Percentiles rank a stretch among this genome's conserved stretches.
These are phyloP conservation scores for Chytriomyces confervae DNA, from an alignment of 192 early-diverging fungal genomes.

Conservation along the genomic window DNA sequence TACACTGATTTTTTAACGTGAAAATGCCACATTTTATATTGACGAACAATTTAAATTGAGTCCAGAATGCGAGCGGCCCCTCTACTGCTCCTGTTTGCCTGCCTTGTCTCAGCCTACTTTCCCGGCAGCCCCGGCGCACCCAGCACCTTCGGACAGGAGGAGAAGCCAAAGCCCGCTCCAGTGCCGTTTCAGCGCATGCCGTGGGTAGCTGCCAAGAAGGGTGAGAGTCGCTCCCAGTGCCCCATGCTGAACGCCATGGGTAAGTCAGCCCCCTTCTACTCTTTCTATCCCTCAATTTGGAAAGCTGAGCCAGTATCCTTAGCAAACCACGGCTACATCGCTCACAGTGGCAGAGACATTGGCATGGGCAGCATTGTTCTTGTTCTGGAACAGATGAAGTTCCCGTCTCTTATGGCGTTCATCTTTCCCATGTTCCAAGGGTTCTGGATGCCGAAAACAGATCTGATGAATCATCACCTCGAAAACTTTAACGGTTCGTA, in stretches of 20 bases:
- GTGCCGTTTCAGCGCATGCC: not conserved
- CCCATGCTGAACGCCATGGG: slow-evolving; percentile 1
- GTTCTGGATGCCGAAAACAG: not conserved
- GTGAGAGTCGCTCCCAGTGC: not conserved
- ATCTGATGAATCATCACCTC: slow-evolving; percentile 1
- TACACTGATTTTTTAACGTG: too few relatives aligned
- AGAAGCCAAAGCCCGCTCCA: too few relatives aligned
- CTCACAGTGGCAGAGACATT: not conserved
- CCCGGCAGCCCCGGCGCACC: too few relatives aligned
- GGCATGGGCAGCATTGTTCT: slow-evolving; percentile 6
- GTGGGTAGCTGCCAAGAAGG: slow-evolving; percentile 3
- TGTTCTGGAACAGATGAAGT: not conserved
- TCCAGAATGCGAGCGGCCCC: too few relatives aligned
- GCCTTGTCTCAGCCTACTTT: too few relatives aligned
- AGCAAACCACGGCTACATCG: not conserved
- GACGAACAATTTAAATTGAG: too few relatives aligned
- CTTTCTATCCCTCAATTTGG: not conserved
- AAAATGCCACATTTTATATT: too few relatives aligned
- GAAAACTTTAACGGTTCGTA: slow-evolving; percentile 7
- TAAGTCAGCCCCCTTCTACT: not conserved
- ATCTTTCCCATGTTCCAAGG: not conserved
- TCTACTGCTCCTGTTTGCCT: too few relatives aligned
- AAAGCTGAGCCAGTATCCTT: not conserved
- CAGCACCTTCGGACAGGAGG: too few relatives aligned
- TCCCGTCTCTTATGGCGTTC: slow-evolving; percentile 7